These are phyloP conservation scores for Penicillium glabrum DNA, from an alignment of 2,329 filamentous ascomycete species.

Conservation along the genomic window DNA sequence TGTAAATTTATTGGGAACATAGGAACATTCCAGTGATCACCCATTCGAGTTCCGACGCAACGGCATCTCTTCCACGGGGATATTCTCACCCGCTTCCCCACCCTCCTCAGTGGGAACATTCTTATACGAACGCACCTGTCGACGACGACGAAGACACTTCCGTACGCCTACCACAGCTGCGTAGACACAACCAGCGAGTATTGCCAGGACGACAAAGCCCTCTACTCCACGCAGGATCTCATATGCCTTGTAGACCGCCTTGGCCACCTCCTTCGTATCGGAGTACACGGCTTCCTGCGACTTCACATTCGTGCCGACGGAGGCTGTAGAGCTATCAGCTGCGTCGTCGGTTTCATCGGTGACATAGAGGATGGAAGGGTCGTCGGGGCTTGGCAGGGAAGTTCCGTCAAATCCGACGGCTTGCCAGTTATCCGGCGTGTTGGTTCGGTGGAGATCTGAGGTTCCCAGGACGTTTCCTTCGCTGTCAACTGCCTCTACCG, in stretches of 20 bases:
- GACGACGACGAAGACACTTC: constrained; percentile 19
- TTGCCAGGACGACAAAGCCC: not conserved
- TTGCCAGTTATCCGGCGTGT: constrained; percentile 23
- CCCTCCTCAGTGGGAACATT: constrained; percentile 25
- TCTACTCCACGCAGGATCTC: constrained; percentile 21
- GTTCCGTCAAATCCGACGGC: constrained; percentile 21
- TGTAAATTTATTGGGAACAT: not conserved
- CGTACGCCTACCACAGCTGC: constrained; percentile 19
- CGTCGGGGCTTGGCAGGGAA: constrained; percentile 17
- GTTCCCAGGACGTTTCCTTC: constrained; percentile 26
- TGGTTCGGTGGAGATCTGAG: constrained; percentile 15
- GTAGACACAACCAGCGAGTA: constrained; percentile 6
- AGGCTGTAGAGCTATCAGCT: not conserved
- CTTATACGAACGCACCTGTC: constrained; percentile 21
- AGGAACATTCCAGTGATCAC: not conserved
- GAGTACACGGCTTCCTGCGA: not conserved
- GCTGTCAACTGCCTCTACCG: constrained; percentile 29
- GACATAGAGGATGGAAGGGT: constrained; percentile 11
- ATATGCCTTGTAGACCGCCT: constrained; percentile 23
- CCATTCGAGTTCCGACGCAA: not conserved
- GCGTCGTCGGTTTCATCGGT: constrained; percentile 6
- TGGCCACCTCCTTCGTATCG: constrained; percentile 13
- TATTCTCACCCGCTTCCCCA: not conserved
- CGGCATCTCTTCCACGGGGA: constrained; percentile 8
- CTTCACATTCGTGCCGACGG: not conserved